Conservation (phyloP, 139 green algal species). For the Marvania coccoides region DNA sequence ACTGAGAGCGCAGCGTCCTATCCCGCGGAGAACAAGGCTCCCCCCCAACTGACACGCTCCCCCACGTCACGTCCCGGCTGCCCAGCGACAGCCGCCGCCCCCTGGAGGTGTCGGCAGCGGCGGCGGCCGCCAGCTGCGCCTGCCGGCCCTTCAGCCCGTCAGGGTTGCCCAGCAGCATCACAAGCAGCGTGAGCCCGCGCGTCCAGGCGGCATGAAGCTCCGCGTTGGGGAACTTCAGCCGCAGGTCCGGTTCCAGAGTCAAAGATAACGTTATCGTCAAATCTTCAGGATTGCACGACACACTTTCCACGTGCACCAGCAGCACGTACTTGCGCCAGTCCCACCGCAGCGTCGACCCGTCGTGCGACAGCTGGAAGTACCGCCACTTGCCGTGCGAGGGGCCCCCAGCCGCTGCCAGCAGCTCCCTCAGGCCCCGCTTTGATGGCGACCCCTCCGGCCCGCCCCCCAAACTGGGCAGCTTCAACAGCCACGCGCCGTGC, state of each 20-base stretch:
- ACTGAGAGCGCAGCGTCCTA: not conserved
- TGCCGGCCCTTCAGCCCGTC: conserved; percentile 6
- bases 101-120: not conserved
- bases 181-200: conserved; percentile 21
- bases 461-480: conserved; percentile 3
- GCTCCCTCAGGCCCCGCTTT: not conserved
- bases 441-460: not conserved
- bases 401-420: not conserved
- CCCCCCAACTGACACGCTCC: not conserved
- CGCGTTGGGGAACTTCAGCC: conserved; percentile 16
- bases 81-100: not conserved
- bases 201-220: conserved; percentile 16
- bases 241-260: conserved; percentile 35
- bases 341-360: conserved; percentile 37
- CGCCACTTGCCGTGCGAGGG: not conserved
- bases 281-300: conserved; percentile 4
- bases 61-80: not conserved
- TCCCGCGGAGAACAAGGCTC: not conserved
- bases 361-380: conserved; percentile 34
- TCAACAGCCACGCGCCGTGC: conserved; percentile 36
- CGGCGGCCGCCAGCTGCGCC: not conserved
- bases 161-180: conserved; percentile 29
- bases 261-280: conserved; percentile 31
- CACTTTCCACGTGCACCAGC: conserved; percentile 29
- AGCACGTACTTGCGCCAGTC: conserved; percentile 37